phyloP scores from a whole-genome alignment of 2,329 filamentous ascomycete species.

The Canariomyces notabilis region DNA sequence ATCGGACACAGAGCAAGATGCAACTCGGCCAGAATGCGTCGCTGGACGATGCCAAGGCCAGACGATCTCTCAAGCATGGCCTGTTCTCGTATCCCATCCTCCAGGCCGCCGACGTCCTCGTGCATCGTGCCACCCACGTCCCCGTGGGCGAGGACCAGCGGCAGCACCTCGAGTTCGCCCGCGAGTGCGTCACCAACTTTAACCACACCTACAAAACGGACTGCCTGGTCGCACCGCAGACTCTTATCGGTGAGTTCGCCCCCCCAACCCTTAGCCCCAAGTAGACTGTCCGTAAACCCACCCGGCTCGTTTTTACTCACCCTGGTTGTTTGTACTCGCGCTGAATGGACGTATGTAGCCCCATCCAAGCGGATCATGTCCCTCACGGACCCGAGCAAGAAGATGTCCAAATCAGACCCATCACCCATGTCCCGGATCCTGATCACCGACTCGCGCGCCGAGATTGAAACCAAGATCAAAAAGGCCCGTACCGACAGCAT shows the following conservation, averaged over 20 bases:
- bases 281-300: no score
- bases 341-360: no score
- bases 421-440: constrained; percentile 72
- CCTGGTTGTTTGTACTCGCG: no score
- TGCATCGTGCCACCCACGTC: constrained; percentile 89
- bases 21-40: constrained; percentile 55
- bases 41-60: constrained; percentile 53
- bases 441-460: constrained; percentile 63
- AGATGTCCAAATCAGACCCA: constrained; percentile 90
- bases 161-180: constrained; percentile 90
- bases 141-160: constrained; percentile 94
- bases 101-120: constrained; percentile 87
- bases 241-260: constrained; percentile 58
- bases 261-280: not conserved
- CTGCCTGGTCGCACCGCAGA: constrained; percentile 61
- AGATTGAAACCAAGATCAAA: constrained; percentile 66
- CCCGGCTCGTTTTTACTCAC: no score
- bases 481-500: constrained; percentile 71
- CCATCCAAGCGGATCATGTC: constrained; percentile 86
- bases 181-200: constrained; percentile 81
- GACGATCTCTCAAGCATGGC: constrained; percentile 68
- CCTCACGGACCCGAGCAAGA: constrained; percentile 66
- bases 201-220: constrained; percentile 65
- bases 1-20: constrained; percentile 74
- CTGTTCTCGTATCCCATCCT: constrained; percentile 95